A percentile compares a stretch with the other conserved stretches of the same genome.
These are phyloP conservation scores for Mycena polygramma DNA, from an alignment of 768 basidiomycete genomes.

Conservation along the genomic window DNA sequence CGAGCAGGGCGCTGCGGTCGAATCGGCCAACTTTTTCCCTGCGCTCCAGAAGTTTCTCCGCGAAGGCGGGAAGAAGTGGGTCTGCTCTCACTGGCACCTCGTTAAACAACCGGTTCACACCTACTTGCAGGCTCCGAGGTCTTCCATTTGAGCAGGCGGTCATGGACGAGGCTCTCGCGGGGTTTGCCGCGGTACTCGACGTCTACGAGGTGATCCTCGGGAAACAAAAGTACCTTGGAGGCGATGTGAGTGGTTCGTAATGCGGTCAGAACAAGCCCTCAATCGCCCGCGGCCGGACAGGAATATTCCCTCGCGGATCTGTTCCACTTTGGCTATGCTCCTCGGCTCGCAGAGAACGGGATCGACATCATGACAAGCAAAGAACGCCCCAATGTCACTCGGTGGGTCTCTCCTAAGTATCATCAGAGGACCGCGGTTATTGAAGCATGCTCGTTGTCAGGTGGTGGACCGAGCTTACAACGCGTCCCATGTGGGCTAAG, in stretches of 20 bases:
- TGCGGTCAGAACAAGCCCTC: background rate
- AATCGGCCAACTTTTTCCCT: conserved; percentile 3
- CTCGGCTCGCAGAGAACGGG: background rate
- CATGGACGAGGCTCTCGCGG: conserved; percentile 44
- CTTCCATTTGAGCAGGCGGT: conserved; percentile 39
- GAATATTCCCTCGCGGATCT: conserved; percentile 12
- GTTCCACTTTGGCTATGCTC: conserved; percentile 8
- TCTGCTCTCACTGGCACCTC: too few species aligned
- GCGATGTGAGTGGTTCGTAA: conserved; percentile 9
- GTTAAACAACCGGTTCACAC: background rate
- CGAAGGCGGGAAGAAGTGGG: background rate
- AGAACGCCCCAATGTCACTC: conserved; percentile 1
- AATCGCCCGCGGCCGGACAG: background rate
- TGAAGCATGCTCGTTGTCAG: background rate
- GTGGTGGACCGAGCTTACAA: conserved; percentile 8
- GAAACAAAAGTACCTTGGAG: conserved; percentile 61
- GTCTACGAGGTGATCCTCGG: conserved; percentile 66
- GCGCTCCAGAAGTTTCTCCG: background rate
- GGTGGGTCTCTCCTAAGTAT: background rate
- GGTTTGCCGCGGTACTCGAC: conserved; percentile 56
- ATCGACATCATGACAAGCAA: conserved; percentile 10
- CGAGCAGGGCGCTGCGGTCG: conserved; percentile 15
- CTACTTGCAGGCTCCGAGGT: background rate
- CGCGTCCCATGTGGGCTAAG: conserved; percentile 5
- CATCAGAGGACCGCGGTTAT: background rate